Percentiles rank a stretch among this genome's conserved stretches.
phyloP scores from a whole-genome alignment of 2,329 filamentous ascomycete genomes.

The Epicoccum sorghinum region DNA sequence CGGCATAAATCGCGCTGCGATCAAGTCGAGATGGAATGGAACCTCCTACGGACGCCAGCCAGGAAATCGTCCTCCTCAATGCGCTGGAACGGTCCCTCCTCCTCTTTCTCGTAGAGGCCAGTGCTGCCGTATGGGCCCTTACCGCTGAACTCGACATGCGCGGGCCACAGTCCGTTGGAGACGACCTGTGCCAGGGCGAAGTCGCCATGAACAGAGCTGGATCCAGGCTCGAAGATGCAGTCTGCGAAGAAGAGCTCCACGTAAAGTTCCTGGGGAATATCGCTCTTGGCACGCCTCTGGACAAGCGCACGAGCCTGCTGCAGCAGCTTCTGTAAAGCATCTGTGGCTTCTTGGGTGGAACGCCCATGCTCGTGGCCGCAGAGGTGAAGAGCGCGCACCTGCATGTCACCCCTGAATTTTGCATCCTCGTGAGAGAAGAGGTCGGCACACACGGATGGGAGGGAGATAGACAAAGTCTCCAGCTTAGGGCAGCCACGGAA shows the following conservation, averaged over 20 bases:
- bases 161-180: conserved; percentile 51
- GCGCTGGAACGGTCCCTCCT: conserved; percentile 50
- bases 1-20: conserved; percentile 20
- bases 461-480: conserved; percentile 56
- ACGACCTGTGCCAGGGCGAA: conserved; percentile 53
- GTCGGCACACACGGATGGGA: conserved; percentile 55
- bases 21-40: conserved; percentile 47
- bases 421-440: conserved; percentile 54
- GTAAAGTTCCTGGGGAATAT: conserved; percentile 48
- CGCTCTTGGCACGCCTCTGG: conserved; percentile 44
- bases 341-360: conserved; percentile 43
- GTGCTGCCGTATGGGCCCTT: conserved; percentile 59
- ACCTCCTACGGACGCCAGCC: conserved; percentile 42
- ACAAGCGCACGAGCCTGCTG: conserved; percentile 52
- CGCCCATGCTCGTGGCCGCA: conserved; percentile 50
- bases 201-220: conserved; percentile 55
- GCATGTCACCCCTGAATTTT: conserved; percentile 55
- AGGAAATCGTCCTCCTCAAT: conserved; percentile 50
- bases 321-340: conserved; percentile 49
- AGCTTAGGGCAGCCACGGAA: conserved; percentile 55
- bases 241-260: conserved; percentile 59
- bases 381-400: conserved; percentile 57
- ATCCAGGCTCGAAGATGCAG: conserved; percentile 58
- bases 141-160: conserved; percentile 43
- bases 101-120: conserved; percentile 57